Percentiles rank a stretch among this genome's conserved stretches.
Conservation (phyloP, 495 filamentous ascomycete species). For the Diplogelasinospora grovesii region DNA sequence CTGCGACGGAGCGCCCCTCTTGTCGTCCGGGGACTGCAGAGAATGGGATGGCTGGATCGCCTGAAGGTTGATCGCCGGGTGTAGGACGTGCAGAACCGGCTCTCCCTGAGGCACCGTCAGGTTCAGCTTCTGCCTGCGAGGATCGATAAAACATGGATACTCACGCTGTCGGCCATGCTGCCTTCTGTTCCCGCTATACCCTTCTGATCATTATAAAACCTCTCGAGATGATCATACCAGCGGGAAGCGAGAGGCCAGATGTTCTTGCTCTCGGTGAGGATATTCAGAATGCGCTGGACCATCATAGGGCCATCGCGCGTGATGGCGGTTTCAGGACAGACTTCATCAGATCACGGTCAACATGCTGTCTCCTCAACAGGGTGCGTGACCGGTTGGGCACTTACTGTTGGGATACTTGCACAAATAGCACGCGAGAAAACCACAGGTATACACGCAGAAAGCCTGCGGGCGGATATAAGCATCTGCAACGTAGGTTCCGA, state of each 20-base stretch:
- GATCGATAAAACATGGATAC: slow-evolving; percentile 1
- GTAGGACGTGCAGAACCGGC: slow-evolving; percentile 26
- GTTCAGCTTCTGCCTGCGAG: background rate
- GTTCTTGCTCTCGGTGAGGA: slow-evolving; percentile 34
- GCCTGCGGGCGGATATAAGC: slow-evolving; percentile 19
- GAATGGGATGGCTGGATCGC: slow-evolving; percentile 11
- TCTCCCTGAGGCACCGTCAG: slow-evolving; percentile 14
- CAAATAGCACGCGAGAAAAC: slow-evolving; percentile 40
- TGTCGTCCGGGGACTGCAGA: slow-evolving; percentile 3
- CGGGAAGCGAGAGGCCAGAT: slow-evolving; percentile 41
- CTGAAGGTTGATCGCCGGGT: slow-evolving; percentile 11
- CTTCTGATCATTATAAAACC: slow-evolving; percentile 32
- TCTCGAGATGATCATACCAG: slow-evolving; percentile 38
- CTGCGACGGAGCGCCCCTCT: slow-evolving; percentile 5
- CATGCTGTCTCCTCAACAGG: background rate
- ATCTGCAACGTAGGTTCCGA: background rate
- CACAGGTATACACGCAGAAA: slow-evolving; percentile 47
- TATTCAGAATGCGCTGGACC: slow-evolving; percentile 31
- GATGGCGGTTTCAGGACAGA: slow-evolving; percentile 29
- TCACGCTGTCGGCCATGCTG: slow-evolving; percentile 43
- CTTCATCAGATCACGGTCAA: slow-evolving; percentile 15
- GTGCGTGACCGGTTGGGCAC: slow-evolving; percentile 5
- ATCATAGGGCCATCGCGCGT: slow-evolving; percentile 31
- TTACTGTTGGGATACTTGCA: slow-evolving; percentile 40
- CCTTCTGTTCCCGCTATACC: slow-evolving; percentile 29